phyloP scores from a whole-genome alignment of 768 basidiomycete genomes.

The Suillus plorans region DNA sequence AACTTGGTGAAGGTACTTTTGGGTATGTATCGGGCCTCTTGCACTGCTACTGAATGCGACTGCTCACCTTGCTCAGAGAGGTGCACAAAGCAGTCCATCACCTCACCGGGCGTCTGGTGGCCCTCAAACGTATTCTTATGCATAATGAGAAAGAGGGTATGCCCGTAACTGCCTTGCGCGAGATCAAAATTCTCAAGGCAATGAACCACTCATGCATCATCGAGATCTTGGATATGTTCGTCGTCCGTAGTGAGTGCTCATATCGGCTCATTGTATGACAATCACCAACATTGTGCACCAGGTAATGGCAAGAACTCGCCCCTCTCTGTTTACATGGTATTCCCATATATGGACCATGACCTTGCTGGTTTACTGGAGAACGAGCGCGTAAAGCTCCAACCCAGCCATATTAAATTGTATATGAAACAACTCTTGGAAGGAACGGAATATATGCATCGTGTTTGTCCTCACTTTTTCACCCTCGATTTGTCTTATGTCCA shows the following conservation, averaged over 20 bases:
- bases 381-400: slow-evolving; percentile 77
- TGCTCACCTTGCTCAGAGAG: slow-evolving; percentile 50
- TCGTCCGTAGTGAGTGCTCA: slow-evolving; percentile 63
- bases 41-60: slow-evolving; percentile 8
- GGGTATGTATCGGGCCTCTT: slow-evolving; percentile 55
- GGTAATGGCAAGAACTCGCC: slow-evolving; percentile 65
- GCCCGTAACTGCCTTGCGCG: slow-evolving; percentile 93
- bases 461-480: slow-evolving; percentile 39
- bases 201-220: slow-evolving; percentile 86
- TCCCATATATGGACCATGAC: slow-evolving; percentile 99
- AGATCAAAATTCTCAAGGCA: slow-evolving; percentile 94
- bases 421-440: slow-evolving; percentile 97
- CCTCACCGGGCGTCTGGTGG: slow-evolving; percentile 61
- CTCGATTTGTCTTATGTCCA: slow-evolving; percentile 9
- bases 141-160: slow-evolving; percentile 97
- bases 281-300: slow-evolving; percentile 21
- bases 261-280: not conserved
- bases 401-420: slow-evolving; percentile 91
- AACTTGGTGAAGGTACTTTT: slow-evolving; percentile 96
- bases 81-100: slow-evolving; percentile 86
- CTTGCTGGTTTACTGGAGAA: slow-evolving; percentile 94
- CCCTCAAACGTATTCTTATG: slow-evolving; percentile 93
- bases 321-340: slow-evolving; percentile 95
- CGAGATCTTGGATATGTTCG: slow-evolving; percentile 89
- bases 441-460: slow-evolving; percentile 92